These are phyloP conservation scores for Erucastrum elatum DNA, from an alignment of 345 rosid genomes.

Conservation along the genomic window DNA sequence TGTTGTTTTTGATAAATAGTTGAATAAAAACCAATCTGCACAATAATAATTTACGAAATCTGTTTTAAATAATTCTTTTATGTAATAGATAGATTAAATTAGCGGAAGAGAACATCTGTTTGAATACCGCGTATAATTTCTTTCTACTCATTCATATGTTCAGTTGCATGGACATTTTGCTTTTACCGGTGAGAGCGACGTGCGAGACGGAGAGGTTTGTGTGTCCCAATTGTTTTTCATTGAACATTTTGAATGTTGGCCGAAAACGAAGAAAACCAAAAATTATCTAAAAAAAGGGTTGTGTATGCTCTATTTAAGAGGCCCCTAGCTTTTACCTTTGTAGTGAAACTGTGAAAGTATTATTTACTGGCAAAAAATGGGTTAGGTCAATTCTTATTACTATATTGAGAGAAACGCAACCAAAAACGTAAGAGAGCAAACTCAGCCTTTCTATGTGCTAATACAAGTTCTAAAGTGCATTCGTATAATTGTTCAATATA, in stretches of 20 bases:
- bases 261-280: no score
- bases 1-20: neutral
- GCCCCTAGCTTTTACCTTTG: no score
- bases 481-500: neutral
- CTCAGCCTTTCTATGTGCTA: constrained; percentile 5
- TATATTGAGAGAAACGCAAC: constrained; percentile 1
- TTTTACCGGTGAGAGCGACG: neutral
- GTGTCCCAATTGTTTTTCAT: constrained; percentile 32
- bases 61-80: neutral
- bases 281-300: no score
- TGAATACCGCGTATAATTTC: neutral
- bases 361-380: neutral
- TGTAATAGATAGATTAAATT: neutral
- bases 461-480: neutral
- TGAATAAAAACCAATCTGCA: neutral
- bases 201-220: constrained; percentile 23
- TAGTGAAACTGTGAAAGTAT: neutral
- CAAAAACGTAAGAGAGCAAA: constrained; percentile 12
- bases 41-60: neutral
- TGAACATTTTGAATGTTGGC: neutral
- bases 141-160: no score
- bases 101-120: neutral
- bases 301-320: neutral
- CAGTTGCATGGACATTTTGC: neutral
- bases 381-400: neutral